Evolutionary conservation across 148 eudicot genomes (phyloP).

Genomic region (Cornus kousa): DNA sequence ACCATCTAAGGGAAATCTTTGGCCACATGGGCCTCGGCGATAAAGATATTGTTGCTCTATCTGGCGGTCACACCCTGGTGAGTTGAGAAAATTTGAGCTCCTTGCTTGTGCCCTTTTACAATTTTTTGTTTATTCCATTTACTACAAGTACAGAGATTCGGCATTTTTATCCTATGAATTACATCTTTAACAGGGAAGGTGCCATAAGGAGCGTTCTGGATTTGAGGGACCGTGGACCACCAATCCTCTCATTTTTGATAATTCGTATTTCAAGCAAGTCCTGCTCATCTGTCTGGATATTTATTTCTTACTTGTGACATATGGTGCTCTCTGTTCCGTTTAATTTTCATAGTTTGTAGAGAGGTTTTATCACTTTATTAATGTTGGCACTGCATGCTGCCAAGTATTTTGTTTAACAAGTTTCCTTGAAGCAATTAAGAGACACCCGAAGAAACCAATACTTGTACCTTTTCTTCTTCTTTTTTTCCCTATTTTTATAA

Average conservation of each 20-base stretch:
- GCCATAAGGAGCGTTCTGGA: constrained; percentile 68
- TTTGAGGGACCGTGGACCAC: constrained; percentile 63
- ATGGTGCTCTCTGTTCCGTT: not conserved
- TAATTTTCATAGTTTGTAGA: too few relatives aligned
- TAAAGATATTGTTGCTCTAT: constrained; percentile 59
- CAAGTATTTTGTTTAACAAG: too few relatives aligned
- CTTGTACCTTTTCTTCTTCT: not conserved
- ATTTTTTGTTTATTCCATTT: not conserved
- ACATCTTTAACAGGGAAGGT: constrained; percentile 42
- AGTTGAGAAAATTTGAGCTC: not conserved
- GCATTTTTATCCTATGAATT: not conserved
- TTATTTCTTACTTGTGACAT: too few relatives aligned
- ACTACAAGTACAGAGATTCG: too few relatives aligned
- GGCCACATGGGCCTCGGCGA: constrained; percentile 58
- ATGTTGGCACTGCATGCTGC: not conserved
- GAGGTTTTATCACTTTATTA: too few relatives aligned
- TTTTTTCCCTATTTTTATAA: not conserved
- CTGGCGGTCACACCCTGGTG: constrained; percentile 67
- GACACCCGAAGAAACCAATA: not conserved
- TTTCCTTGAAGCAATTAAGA: not conserved
- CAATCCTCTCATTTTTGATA: constrained; percentile 60
- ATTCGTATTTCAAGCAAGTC: constrained; percentile 52
- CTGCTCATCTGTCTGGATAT: not conserved
- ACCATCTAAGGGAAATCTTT: constrained; percentile 58
- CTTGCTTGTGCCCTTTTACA: not conserved